phyloP scores from a whole-genome alignment of 2,329 filamentous ascomycete genomes.

The Dactylellina sp. region DNA sequence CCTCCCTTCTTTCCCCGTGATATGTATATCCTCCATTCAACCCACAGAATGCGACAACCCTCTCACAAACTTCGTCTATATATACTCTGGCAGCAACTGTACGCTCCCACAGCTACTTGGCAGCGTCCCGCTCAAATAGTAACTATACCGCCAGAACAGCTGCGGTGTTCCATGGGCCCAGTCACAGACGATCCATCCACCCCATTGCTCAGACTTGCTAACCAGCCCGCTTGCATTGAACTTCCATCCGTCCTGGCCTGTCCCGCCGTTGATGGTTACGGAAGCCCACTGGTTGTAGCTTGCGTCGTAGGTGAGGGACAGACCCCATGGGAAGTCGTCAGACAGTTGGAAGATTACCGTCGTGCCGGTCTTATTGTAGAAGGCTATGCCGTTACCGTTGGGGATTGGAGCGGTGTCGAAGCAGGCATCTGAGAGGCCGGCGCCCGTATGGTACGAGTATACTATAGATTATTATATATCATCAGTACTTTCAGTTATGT shows the following conservation, averaged over 20 bases:
- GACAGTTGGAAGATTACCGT: constrained; percentile 44
- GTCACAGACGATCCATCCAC: constrained; percentile 44
- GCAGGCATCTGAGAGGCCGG: constrained; percentile 38
- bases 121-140: constrained; percentile 17
- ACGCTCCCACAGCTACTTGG: constrained; percentile 40
- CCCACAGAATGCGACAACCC: no score
- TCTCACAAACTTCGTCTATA: no score
- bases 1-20: no score
- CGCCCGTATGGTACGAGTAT: constrained; percentile 46
- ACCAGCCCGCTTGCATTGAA: constrained; percentile 42
- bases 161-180: constrained; percentile 41
- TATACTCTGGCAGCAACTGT: constrained; percentile 35
- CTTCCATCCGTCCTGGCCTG: constrained; percentile 24
- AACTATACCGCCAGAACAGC: constrained; percentile 39
- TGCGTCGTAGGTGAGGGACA: constrained; percentile 36
- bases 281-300: constrained; percentile 40
- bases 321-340: constrained; percentile 32
- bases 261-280: constrained; percentile 26
- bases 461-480: constrained; percentile 12
- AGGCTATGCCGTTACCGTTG: constrained; percentile 44
- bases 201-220: constrained; percentile 20
- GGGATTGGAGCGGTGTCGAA: constrained; percentile 29
- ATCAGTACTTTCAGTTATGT: background rate
- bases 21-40: no score
- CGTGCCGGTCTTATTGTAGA: constrained; percentile 30